These are phyloP conservation scores for Botryosphaeria dothidea DNA, from an alignment of 2,329 filamentous ascomycete genomes.

Conservation along the genomic window DNA sequence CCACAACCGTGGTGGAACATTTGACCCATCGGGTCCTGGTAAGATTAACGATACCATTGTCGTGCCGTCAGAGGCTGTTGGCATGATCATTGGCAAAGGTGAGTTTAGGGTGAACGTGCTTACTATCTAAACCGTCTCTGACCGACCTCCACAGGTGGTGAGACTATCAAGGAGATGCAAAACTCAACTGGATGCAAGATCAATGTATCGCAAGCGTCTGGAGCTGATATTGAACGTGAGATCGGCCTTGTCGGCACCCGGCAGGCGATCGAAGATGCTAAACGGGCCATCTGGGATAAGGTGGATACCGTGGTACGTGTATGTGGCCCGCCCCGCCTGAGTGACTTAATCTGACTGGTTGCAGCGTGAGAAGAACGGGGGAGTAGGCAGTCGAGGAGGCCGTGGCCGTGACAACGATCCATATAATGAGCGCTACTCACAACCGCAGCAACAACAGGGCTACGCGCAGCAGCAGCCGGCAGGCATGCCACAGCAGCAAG, in stretches of 20 bases:
- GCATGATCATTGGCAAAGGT: constrained; percentile 94
- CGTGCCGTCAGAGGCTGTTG: constrained; percentile 87
- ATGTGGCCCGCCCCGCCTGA: not conserved
- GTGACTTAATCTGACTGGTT: constrained; percentile 24
- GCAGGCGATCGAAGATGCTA: constrained; percentile 77
- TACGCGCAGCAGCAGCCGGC: constrained; percentile 37
- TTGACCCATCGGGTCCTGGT: constrained; percentile 44
- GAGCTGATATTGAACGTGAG: constrained; percentile 78
- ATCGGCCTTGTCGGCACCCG: constrained; percentile 80
- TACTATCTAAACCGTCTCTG: constrained; percentile 20
- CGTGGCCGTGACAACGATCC: constrained; percentile 40
- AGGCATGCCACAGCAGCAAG: constrained; percentile 29
- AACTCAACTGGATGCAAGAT: constrained; percentile 87
- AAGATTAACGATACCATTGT: constrained; percentile 82
- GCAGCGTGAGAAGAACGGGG: constrained; percentile 50
- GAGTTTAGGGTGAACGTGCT: constrained; percentile 17
- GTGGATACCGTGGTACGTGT: constrained; percentile 80
- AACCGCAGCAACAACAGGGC: constrained; percentile 43
- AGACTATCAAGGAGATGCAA: constrained; percentile 95
- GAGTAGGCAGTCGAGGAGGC: constrained; percentile 36
- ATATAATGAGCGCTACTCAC: constrained; percentile 49
- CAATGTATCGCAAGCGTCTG: constrained; percentile 82
- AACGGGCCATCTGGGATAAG: constrained; percentile 85
- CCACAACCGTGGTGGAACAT: constrained; percentile 40
- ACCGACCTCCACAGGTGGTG: constrained; percentile 59